Conservation (phyloP, 163 green algal genomes). For the Smithsoniella earleae region DNA sequence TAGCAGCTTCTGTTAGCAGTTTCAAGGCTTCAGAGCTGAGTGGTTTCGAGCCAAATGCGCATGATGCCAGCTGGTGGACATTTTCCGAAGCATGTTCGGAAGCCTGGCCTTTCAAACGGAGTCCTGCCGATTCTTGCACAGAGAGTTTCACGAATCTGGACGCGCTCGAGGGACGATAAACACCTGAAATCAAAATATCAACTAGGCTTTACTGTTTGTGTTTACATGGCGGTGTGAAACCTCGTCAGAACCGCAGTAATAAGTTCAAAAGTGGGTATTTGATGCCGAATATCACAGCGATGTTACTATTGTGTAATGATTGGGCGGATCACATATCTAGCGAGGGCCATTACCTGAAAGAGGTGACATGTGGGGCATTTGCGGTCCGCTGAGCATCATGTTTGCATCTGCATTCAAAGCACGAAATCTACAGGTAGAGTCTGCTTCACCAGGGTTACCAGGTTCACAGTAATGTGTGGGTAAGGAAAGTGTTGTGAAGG, state of each 20-base stretch:
- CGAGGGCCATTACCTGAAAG: slow-evolving; percentile 16
- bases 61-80: not conserved
- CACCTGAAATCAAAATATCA: too few species aligned
- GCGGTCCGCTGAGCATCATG: not conserved
- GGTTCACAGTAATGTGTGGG: not conserved
- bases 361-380: slow-evolving; percentile 6
- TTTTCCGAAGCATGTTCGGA: not conserved
- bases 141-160: not conserved
- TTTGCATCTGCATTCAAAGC: not conserved
- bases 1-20: not conserved
- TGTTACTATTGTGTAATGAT: too few species aligned
- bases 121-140: not conserved
- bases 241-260: too few species aligned
- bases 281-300: too few species aligned
- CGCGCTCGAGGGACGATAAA: not conserved
- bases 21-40: not conserved
- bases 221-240: too few species aligned
- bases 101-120: not conserved
- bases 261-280: too few species aligned
- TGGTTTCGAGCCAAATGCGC: not conserved
- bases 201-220: too few species aligned
- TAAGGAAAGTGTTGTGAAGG: slow-evolving; percentile 7
- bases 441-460: not conserved
- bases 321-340: too few species aligned
- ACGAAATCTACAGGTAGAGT: too few species aligned